Percentiles rank a stretch among this genome's conserved stretches.
These are phyloP conservation scores for Yarrowia deformans DNA, from an alignment of 805 yeast species.

Conservation along the genomic window DNA sequence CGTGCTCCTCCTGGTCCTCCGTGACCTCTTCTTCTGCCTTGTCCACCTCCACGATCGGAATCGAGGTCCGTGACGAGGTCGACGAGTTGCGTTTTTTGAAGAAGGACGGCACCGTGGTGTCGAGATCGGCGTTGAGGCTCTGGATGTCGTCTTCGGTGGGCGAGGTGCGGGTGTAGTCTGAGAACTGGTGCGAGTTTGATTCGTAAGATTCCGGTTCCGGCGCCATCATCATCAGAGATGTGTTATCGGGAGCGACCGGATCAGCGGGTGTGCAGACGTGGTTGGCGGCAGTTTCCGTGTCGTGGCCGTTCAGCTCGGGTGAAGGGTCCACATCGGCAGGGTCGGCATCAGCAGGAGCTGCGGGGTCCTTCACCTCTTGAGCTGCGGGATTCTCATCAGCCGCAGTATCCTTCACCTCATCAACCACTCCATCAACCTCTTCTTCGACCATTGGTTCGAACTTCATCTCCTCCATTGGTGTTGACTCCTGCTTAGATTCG, in stretches of 20 bases:
- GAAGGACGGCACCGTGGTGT: constrained; percentile 18
- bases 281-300: background rate
- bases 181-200: background rate
- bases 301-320: background rate
- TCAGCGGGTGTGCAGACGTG: constrained; percentile 11
- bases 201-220: constrained; percentile 27
- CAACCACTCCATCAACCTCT: background rate
- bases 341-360: no score
- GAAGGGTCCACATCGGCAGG: background rate
- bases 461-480: background rate
- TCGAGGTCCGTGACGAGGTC: background rate
- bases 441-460: background rate
- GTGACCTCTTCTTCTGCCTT: background rate
- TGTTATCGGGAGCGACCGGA: background rate
- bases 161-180: constrained; percentile 2
- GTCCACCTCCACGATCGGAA: constrained; percentile 9
- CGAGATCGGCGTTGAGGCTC: constrained; percentile 16
- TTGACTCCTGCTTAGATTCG: no score
- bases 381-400: background rate
- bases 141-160: constrained; percentile 31
- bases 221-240: constrained; percentile 11
- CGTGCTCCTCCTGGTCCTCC: background rate
- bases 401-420: background rate
- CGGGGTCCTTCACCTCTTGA: no score
- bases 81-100: constrained; percentile 18